Conservation (phyloP, 768 basidiomycete species). For the Pulveroboletus sp. region DNA sequence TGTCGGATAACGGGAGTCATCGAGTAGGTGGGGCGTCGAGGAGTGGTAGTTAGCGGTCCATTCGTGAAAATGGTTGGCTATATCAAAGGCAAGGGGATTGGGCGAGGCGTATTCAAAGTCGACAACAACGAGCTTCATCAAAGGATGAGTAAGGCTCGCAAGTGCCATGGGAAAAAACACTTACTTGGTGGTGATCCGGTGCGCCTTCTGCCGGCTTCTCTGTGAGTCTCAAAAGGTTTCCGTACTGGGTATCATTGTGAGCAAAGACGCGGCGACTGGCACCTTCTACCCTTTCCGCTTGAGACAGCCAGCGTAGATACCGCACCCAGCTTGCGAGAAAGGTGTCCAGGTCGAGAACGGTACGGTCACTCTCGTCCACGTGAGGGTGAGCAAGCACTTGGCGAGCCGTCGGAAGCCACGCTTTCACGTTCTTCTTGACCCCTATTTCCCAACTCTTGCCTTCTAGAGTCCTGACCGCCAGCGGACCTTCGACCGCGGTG, state of each 20-base stretch:
- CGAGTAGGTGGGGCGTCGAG: constrained; percentile 62
- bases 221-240: constrained; percentile 80
- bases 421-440: constrained; percentile 61
- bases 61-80: constrained; percentile 96
- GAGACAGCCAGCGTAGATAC: constrained; percentile 70
- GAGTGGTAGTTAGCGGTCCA: constrained; percentile 93
- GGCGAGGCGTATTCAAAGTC: constrained; percentile 97
- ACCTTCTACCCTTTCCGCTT: constrained; percentile 54
- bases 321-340: constrained; percentile 64
- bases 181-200: constrained; percentile 76
- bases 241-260: constrained; percentile 97
- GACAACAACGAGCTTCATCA: constrained; percentile 81
- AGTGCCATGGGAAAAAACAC: constrained; percentile 19
- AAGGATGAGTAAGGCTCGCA: constrained; percentile 11
- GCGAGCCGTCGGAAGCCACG: constrained; percentile 71
- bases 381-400: constrained; percentile 67
- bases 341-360: constrained; percentile 58
- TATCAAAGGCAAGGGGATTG: constrained; percentile 92
- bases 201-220: constrained; percentile 45
- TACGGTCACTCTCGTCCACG: constrained; percentile 43
- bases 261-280: constrained; percentile 71
- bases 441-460: constrained; percentile 55
- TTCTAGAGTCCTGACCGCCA: constrained; percentile 37
- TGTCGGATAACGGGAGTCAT: constrained; percentile 68
- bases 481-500: constrained; percentile 52